Base-by-base conservation (phyloP, 768 basidiomycete species). In the Naganishia vaughanmartiniae region DNA sequence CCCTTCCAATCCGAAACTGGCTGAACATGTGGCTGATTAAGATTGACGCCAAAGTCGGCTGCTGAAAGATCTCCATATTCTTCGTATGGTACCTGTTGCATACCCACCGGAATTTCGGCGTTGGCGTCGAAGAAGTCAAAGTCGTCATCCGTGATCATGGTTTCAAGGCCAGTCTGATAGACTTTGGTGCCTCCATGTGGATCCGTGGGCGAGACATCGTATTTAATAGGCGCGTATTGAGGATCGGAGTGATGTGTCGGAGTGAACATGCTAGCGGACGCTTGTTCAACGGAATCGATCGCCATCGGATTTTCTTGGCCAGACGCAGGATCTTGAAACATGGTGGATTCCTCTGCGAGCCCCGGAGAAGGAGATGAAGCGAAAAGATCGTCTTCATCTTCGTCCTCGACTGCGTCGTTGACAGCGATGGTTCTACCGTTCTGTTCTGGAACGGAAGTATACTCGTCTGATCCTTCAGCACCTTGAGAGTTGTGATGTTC, bases 71-170 rank as follows among this genome's bases (percentile, higher is more conserved):
- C 65, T 33, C 65, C 65, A 36, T 53, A 54, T 9, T 56, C 45
- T 30, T 68, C 54, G 19, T 54, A 54, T 4, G 30, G 14, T 3
- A 28, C 28, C 11, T 45, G 42, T 12, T 57, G 28, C 2, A 12
- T 28, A 36, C 10, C 24, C n/a, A 68, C 6, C 19, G 53, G 34
- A 26, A 24, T 4, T 14, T 68, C 54, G 7, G 39, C 54, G 33
- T 54, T 39, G 34, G 66, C 66, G 60, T 72, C 73, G 51, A 81
- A 71, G 17, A 66, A 65, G 57, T 78, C 71, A 21, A 81, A 68
- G 63, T 78, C 76, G 24, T 75, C 75, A 24, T 77, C 74, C 19
- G 76, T 75, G 30, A 80, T 58, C 19, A 70, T 46, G 54, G 57
- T 26, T 39, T 54, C 66, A 36, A 39, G 24, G 19, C 42, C 54